A percentile compares a stretch with the other conserved stretches of the same genome.
phyloP scores from a whole-genome alignment of 805 yeast species.

The Kluyveromyces lactis region DNA sequence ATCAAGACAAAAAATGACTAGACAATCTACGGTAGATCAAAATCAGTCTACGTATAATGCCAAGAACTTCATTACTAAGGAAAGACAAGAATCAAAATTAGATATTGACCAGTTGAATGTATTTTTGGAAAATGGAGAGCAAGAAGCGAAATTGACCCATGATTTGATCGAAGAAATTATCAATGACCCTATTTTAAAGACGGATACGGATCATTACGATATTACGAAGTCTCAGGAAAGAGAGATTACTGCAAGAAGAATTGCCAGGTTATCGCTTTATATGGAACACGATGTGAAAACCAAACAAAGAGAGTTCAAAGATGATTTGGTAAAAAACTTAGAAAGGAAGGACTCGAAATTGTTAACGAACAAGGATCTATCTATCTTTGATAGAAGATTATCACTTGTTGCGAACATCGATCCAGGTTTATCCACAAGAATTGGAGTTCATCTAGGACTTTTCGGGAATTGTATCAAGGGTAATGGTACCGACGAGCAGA shows the following conservation, averaged over 20 bases:
- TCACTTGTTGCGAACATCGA: slow-evolving; percentile 58
- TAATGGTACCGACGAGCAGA: slow-evolving; percentile 79
- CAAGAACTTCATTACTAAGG: slow-evolving; percentile 29
- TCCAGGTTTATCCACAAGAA: slow-evolving; percentile 71
- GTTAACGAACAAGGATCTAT: slow-evolving; percentile 20
- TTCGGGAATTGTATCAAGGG: slow-evolving; percentile 78
- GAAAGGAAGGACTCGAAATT: slow-evolving; percentile 13
- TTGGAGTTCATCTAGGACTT: slow-evolving; percentile 83
- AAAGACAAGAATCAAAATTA: slow-evolving; percentile 38
- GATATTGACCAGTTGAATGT: slow-evolving; percentile 41
- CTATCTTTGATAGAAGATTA: slow-evolving; percentile 48
- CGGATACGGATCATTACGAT: slow-evolving; percentile 50
- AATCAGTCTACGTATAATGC: slow-evolving; percentile 21
- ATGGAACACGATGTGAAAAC: slow-evolving; percentile 38
- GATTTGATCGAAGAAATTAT: slow-evolving; percentile 48
- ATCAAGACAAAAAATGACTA: slow-evolving; percentile 18
- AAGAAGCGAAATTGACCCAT: slow-evolving; percentile 40
- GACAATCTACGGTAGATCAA: slow-evolving; percentile 16
- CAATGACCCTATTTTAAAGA: slow-evolving; percentile 57
- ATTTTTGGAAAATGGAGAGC: slow-evolving; percentile 45
- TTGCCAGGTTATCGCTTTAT: slow-evolving; percentile 52
- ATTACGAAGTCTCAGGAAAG: slow-evolving; percentile 48
- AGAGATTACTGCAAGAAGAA: slow-evolving; percentile 50
- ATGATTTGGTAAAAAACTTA: slow-evolving; percentile 20
- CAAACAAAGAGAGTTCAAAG: slow-evolving; percentile 16